Conservation (phyloP, 2,329 filamentous ascomycete species). For the Geoglossum cookeanum region DNA sequence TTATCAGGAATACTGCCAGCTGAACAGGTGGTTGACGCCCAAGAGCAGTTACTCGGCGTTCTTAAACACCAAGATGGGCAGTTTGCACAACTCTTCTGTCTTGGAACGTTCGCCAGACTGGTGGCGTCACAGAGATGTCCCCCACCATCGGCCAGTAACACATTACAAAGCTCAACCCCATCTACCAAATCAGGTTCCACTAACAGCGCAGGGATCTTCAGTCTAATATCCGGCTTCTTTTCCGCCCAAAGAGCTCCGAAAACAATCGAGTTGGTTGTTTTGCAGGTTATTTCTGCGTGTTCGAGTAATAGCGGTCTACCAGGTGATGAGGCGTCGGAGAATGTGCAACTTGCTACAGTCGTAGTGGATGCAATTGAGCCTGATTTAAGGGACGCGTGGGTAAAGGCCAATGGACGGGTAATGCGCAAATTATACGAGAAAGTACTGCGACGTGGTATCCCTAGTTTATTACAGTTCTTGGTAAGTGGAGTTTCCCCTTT, state of each 20-base stretch:
- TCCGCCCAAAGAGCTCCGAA: slow-evolving; percentile 15
- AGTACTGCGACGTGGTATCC: slow-evolving; percentile 10
- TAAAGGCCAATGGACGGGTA: slow-evolving; percentile 13
- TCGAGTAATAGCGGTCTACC: slow-evolving; percentile 7
- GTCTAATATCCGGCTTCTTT: slow-evolving; percentile 1
- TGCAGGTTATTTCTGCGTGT: slow-evolving; percentile 16
- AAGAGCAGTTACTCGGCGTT: slow-evolving; percentile 17
- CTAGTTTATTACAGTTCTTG: slow-evolving; percentile 10
- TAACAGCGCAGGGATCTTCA: background rate
- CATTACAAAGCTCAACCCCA: slow-evolving; percentile 10
- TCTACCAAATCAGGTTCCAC: slow-evolving; percentile 8
- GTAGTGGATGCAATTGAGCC: slow-evolving; percentile 9
- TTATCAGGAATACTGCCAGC: slow-evolving; percentile 15
- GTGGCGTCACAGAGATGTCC: background rate
- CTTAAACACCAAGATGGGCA: slow-evolving; percentile 15
- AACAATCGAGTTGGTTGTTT: slow-evolving; percentile 17
- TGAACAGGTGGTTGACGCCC: slow-evolving; percentile 13
- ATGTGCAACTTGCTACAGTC: background rate
- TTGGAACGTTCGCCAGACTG: slow-evolving; percentile 18
- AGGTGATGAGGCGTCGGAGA: slow-evolving; percentile 8
- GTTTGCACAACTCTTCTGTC: slow-evolving; percentile 17
- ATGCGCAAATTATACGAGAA: slow-evolving; percentile 19
- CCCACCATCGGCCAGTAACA: background rate
- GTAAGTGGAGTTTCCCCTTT: slow-evolving; percentile 13
- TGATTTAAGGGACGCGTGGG: slow-evolving; percentile 15